Percentiles rank a stretch among this genome's conserved stretches.
Conservation (phyloP, 2,329 filamentous ascomycete species). For the Colletotrichum tofieldiae region DNA sequence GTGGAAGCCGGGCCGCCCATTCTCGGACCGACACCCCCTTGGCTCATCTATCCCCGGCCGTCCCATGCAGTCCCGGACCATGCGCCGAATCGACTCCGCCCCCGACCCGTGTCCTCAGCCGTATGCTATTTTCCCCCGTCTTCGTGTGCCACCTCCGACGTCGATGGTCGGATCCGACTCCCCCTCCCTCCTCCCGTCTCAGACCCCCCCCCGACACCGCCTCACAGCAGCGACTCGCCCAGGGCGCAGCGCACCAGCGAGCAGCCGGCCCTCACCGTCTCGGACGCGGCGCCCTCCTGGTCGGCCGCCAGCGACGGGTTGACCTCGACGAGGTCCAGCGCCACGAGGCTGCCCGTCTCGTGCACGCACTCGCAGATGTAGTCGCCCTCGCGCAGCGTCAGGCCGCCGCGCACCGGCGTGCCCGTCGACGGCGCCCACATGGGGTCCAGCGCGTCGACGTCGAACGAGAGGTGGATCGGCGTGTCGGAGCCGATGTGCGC, state of each 20-base stretch:
- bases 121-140: not conserved
- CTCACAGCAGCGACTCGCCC: constrained; percentile 87
- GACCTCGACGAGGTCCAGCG: constrained; percentile 87
- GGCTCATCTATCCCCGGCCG: not conserved
- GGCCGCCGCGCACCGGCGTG: constrained; percentile 91
- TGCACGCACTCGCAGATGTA: constrained; percentile 94
- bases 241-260: constrained; percentile 92
- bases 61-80: constrained; percentile 2
- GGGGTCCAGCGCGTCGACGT: constrained; percentile 96
- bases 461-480: constrained; percentile 96
- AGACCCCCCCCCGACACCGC: too few relatives aligned
- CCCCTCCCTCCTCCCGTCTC: not conserved
- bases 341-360: constrained; percentile 83
- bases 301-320: constrained; percentile 80
- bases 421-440: constrained; percentile 97
- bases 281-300: constrained; percentile 76
- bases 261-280: constrained; percentile 92
- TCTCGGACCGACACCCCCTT: not conserved
- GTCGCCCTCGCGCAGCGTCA: constrained; percentile 95
- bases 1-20: not conserved
- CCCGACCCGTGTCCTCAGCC: not conserved
- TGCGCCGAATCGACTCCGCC: constrained; percentile 1
- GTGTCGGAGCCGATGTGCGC: constrained; percentile 95
- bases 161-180: not conserved
- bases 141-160: not conserved